Base-by-base conservation (phyloP, 345 rosid species). In the Boechera stricta region DNA sequence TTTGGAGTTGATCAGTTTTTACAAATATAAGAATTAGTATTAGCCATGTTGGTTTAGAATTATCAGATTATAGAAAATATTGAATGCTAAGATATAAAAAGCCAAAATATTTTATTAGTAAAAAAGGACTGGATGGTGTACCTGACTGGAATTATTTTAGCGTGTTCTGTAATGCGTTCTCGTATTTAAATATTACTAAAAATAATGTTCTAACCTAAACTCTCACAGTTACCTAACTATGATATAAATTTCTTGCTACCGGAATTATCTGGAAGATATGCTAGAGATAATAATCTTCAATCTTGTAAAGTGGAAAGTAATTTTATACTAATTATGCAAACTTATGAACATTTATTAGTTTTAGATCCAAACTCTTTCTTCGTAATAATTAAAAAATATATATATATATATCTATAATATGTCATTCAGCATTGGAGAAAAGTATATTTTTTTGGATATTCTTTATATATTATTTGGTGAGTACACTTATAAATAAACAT, bases 181-280 rank as follows among this genome's bases (percentile, higher is more conserved):
- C 16, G 51, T 70, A 66, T 32, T 42, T 62, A 42, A 53, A 8
- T 13, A 24, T 33, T 31, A 7, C 6, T 4, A 55, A n/a, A 44
- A 24, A 0, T 9, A 32, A 33, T 35, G 6, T 77, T 77, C 72
- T 24, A 71, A 77, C 77, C 76, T 47, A 64, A 54, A 71, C 48
- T 57, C 45, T 21, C 24, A 63, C 6, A 33, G 18, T 45, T 51
- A 49, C 76, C 76, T 67, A 77, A 54, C 75, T 16, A 35, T 64
- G 26, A 24, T 54, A 70, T 33, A 53, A 21, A 32, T 69, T 36
- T 61, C 41, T 56, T 64, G 44, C 36, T 56, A 55, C 66, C 10
- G 1, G 65, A 33, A 26, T 31, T 7, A 51, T 45, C 24, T 3
- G 31, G 4, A 31, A 9, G 18, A 60, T 39, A 52, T 38, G 15